phyloP scores from a whole-genome alignment of 441 rosid genomes.

The Bruguiera hainesii region DNA sequence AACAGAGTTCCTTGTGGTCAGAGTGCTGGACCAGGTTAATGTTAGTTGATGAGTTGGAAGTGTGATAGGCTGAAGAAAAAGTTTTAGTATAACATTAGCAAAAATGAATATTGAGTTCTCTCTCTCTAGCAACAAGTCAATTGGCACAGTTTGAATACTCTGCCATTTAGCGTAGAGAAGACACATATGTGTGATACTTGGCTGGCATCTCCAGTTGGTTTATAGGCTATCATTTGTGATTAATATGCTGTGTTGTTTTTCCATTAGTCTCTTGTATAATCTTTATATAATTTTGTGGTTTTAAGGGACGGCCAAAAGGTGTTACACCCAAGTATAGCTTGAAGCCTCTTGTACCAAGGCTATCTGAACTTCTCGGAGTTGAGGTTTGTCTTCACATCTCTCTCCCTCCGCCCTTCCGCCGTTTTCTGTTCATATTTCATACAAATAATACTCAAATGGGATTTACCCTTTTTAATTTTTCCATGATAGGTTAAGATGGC shows the following conservation, averaged over 20 bases:
- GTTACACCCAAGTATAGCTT: slow-evolving; percentile 93
- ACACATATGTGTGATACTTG: too few species aligned
- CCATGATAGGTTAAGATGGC: slow-evolving; percentile 76
- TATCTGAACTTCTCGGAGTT: slow-evolving; percentile 85
- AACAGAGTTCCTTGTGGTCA: too few species aligned
- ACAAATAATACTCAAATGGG: too few species aligned
- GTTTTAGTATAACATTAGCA: too few species aligned
- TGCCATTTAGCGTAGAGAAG: too few species aligned
- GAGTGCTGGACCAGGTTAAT: too few species aligned
- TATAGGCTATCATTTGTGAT: not conserved
- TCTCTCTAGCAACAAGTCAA: too few species aligned
- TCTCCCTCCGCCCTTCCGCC: not conserved
- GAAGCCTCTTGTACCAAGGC: slow-evolving; percentile 91
- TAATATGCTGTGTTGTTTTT: not conserved
- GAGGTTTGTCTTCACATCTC: slow-evolving; percentile 41
- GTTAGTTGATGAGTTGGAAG: too few species aligned
- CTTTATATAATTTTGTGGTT: slow-evolving; percentile 24
- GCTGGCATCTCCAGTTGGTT: not conserved
- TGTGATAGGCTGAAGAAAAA: too few species aligned
- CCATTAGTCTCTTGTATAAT: not conserved
- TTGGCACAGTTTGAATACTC: too few species aligned
- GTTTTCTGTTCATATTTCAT: too few species aligned
- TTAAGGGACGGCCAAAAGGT: slow-evolving; percentile 98
- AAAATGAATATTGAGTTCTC: too few species aligned
- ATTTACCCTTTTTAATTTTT: not conserved